Evolutionary conservation across 805 yeast species (phyloP).

Genomic region (Debaryomyces tyrocola): DNA sequence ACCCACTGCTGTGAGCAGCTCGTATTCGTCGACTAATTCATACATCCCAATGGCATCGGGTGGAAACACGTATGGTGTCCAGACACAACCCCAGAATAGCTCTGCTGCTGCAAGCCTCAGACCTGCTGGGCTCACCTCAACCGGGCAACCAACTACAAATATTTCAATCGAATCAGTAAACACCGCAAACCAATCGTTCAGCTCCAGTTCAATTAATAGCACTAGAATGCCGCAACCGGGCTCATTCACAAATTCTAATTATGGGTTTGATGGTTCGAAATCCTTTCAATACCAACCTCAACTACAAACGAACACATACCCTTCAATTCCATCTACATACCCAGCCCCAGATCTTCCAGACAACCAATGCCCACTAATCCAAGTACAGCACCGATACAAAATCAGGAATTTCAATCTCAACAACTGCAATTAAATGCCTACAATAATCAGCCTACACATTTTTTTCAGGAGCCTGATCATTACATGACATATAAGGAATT

Average conservation of each 20-base stretch:
- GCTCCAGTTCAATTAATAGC: conserved; percentile 8
- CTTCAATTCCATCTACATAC: conserved; percentile 2
- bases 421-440: neutral
- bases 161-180: conserved; percentile 49
- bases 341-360: too few species aligned
- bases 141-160: conserved; percentile 55
- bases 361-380: conserved; percentile 2
- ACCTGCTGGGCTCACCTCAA: conserved; percentile 19
- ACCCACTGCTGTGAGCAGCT: conserved; percentile 41
- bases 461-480: conserved; percentile 34
- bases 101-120: conserved; percentile 9
- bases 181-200: conserved; percentile 11
- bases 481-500: conserved; percentile 45
- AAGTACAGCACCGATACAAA: conserved; percentile 4
- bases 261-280: neutral
- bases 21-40: conserved; percentile 43
- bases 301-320: neutral
- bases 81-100: conserved; percentile 8
- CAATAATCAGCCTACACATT: neutral
- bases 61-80: conserved; percentile 11
- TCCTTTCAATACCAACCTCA: conserved; percentile 4
- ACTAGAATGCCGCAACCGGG: neutral
- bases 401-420: conserved; percentile 3
- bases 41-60: conserved; percentile 26
- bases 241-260: neutral